phyloP scores from a whole-genome alignment of 192 early-diverging fungal genomes.

The Lunasporangiospora selenospora region DNA sequence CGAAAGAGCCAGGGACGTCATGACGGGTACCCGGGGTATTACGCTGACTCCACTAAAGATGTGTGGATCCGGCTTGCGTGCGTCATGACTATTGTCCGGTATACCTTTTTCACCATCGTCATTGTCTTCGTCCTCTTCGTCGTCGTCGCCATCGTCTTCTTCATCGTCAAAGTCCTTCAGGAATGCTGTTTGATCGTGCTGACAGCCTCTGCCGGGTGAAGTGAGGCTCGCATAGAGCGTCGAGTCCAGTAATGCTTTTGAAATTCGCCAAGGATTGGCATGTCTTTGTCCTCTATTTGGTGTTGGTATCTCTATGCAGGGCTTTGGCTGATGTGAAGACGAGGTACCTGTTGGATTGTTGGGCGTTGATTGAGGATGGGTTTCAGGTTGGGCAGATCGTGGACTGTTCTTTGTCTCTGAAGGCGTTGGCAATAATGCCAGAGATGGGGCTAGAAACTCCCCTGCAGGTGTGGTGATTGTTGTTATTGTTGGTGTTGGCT shows the following conservation, averaged over 20 bases:
- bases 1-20: background rate
- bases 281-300: background rate
- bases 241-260: slow-evolving; percentile 7
- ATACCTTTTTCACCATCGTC: background rate
- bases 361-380: too few relatives aligned
- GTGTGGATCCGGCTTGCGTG: too few relatives aligned
- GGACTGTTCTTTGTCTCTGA: too few relatives aligned
- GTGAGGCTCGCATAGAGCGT: too few relatives aligned
- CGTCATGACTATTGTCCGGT: background rate
- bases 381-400: too few relatives aligned
- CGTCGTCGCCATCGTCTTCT: slow-evolving; percentile 22
- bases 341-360: too few relatives aligned
- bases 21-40: background rate
- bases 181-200: background rate
- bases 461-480: background rate
- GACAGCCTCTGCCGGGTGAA: too few relatives aligned
- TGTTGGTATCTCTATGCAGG: background rate
- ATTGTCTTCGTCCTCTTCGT: slow-evolving; percentile 10
- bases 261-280: slow-evolving; percentile 9
- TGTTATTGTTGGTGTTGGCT: background rate
- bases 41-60: background rate
- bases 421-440: background rate
- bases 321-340: background rate
- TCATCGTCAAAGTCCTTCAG: slow-evolving; percentile 34
- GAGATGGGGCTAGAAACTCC: background rate